A percentile compares a stretch with the other conserved stretches of the same genome.
These are phyloP conservation scores for Salinomyces thailandicus DNA, from an alignment of 2,329 filamentous ascomycete species.

Conservation along the genomic window DNA sequence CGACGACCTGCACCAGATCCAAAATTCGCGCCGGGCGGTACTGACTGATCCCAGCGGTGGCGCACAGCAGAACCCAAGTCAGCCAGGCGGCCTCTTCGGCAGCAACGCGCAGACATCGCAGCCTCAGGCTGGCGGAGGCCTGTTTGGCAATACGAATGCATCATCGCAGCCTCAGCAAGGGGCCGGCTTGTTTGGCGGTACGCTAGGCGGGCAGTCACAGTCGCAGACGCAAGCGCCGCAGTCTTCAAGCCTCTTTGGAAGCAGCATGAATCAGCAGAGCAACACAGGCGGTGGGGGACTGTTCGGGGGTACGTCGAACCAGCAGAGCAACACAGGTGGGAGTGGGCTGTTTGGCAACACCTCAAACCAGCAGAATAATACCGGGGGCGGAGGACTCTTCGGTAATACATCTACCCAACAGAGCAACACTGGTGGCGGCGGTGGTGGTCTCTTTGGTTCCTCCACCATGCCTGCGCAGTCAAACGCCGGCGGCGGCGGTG, in stretches of 20 bases:
- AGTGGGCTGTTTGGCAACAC: background rate
- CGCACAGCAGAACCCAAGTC: slow-evolving; percentile 10
- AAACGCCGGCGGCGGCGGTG: slow-evolving; percentile 19
- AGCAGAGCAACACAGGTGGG: slow-evolving; percentile 4
- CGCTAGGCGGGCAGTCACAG: background rate
- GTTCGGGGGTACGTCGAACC: slow-evolving; percentile 25
- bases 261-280: slow-evolving; percentile 10
- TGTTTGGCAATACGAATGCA: slow-evolving; percentile 18
- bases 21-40: background rate
- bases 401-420: slow-evolving; percentile 13
- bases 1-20: background rate
- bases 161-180: slow-evolving; percentile 14
- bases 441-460: slow-evolving; percentile 12
- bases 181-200: slow-evolving; percentile 16
- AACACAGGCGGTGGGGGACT: slow-evolving; percentile 17
- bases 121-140: slow-evolving; percentile 15
- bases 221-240: slow-evolving; percentile 10
- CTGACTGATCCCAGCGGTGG: slow-evolving; percentile 3
- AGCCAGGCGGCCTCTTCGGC: slow-evolving; percentile 8
- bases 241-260: slow-evolving; percentile 24
- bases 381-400: slow-evolving; percentile 25
- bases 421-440: slow-evolving; percentile 1
- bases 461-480: slow-evolving; percentile 18
- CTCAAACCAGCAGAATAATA: slow-evolving; percentile 3
- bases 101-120: slow-evolving; percentile 11